These are phyloP conservation scores for Pneumocystis oryctolagi DNA, from an alignment of 1,139 yeast genomes.

Conservation along the genomic window DNA sequence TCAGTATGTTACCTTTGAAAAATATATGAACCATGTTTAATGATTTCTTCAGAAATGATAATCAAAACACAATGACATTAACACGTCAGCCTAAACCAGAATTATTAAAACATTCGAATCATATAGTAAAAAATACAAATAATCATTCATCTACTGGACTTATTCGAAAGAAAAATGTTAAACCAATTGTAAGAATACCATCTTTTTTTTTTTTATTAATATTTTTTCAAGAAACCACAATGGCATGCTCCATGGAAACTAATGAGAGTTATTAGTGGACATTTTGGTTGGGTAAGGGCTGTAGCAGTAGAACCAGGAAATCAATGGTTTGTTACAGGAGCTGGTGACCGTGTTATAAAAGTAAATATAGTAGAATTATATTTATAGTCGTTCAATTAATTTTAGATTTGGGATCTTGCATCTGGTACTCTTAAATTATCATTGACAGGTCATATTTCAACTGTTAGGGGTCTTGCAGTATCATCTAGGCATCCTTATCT, in stretches of 20 bases:
- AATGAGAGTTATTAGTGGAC: slow-evolving; percentile 68
- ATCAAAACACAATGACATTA: background rate
- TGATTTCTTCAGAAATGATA: background rate
- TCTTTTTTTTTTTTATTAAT: background rate
- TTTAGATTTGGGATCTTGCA: slow-evolving; percentile 71
- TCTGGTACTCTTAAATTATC: slow-evolving; percentile 55
- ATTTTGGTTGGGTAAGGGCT: slow-evolving; percentile 81
- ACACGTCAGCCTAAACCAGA: background rate
- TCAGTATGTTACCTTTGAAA: background rate
- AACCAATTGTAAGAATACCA: slow-evolving; percentile 2
- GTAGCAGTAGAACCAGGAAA: slow-evolving; percentile 74
- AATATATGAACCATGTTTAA: background rate
- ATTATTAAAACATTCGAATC: background rate
- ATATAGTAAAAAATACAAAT: background rate
- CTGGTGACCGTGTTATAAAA: slow-evolving; percentile 75
- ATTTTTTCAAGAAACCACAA: slow-evolving; percentile 24
- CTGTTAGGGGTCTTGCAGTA: slow-evolving; percentile 61
- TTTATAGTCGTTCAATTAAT: background rate
- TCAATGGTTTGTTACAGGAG: slow-evolving; percentile 84
- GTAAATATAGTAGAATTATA: background rate
- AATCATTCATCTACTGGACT: background rate
- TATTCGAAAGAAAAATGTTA: slow-evolving; percentile 7
- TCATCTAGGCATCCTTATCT: slow-evolving; percentile 71
- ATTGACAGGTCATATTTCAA: slow-evolving; percentile 82
- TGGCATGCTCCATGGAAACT: slow-evolving; percentile 60